phyloP scores from a whole-genome alignment of 768 basidiomycete genomes.

The Jaapia argillacea region DNA sequence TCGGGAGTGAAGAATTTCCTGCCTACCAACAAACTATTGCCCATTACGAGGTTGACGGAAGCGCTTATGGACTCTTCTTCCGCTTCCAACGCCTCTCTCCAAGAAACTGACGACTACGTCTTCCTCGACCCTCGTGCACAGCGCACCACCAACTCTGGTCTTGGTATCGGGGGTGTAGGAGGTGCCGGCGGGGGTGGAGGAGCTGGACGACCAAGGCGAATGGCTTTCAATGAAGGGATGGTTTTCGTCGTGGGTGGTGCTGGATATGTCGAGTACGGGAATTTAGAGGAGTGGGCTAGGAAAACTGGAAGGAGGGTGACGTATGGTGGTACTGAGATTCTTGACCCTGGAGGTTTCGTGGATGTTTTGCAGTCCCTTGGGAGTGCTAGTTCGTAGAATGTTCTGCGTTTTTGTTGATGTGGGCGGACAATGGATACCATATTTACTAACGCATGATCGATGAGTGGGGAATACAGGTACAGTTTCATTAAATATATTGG shows the following conservation, averaged over 20 bases:
- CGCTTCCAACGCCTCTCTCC: slow-evolving; percentile 88
- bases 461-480: no score
- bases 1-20: slow-evolving; percentile 98
- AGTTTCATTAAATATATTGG: neutral
- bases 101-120: slow-evolving; percentile 93
- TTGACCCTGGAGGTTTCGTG: slow-evolving; percentile 84
- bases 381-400: slow-evolving; percentile 27
- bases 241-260: slow-evolving; percentile 97
- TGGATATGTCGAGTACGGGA: slow-evolving; percentile 95
- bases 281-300: slow-evolving; percentile 87
- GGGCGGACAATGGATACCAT: no score
- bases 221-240: slow-evolving; percentile 82
- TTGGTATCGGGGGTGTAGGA: slow-evolving; percentile 23
- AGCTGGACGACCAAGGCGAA: slow-evolving; percentile 35
- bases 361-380: slow-evolving; percentile 58
- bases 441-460: no score
- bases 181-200: slow-evolving; percentile 17
- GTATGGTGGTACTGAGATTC: slow-evolving; percentile 93
- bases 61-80: slow-evolving; percentile 96
- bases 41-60: slow-evolving; percentile 87
- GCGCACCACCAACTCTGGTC: slow-evolving; percentile 37
- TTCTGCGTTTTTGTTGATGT: neutral
- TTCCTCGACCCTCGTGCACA: slow-evolving; percentile 65
- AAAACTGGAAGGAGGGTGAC: slow-evolving; percentile 78
- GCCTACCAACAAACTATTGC: slow-evolving; percentile 87